Conservation (phyloP, 176 grass and related monocot species). For the Pharus latifolius region DNA sequence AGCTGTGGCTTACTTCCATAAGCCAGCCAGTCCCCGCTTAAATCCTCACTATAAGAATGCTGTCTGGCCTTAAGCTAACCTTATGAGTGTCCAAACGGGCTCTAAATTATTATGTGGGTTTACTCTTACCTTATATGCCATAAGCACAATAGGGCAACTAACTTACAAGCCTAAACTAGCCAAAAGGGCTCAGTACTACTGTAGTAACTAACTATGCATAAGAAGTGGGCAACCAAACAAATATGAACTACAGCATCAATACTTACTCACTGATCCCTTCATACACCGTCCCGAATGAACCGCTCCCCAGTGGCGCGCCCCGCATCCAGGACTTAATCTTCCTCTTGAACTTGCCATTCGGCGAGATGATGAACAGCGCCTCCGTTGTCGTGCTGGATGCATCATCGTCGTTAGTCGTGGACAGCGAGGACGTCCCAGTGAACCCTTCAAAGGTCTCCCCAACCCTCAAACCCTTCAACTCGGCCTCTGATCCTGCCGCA, state of each 20-base stretch:
- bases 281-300: conserved; percentile 85
- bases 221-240: neutral
- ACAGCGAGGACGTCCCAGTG: conserved; percentile 65
- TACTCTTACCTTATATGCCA: no score
- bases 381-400: conserved; percentile 81
- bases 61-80: no score
- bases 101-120: no score
- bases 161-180: neutral
- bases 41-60: no score
- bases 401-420: conserved; percentile 84
- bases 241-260: neutral
- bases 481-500: conserved; percentile 15
- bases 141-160: neutral
- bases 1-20: no score
- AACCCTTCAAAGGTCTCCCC: conserved; percentile 73
- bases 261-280: conserved; percentile 99
- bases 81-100: no score
- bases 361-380: conserved; percentile 69
- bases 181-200: neutral
- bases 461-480: conserved; percentile 43
- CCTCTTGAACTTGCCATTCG: conserved; percentile 71
- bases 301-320: conserved; percentile 67
- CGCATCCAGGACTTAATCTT: conserved; percentile 78
- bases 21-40: no score
- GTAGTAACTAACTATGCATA: neutral